phyloP scores from a whole-genome alignment of 192 early-diverging fungal species.

The Coemansia sp. region DNA sequence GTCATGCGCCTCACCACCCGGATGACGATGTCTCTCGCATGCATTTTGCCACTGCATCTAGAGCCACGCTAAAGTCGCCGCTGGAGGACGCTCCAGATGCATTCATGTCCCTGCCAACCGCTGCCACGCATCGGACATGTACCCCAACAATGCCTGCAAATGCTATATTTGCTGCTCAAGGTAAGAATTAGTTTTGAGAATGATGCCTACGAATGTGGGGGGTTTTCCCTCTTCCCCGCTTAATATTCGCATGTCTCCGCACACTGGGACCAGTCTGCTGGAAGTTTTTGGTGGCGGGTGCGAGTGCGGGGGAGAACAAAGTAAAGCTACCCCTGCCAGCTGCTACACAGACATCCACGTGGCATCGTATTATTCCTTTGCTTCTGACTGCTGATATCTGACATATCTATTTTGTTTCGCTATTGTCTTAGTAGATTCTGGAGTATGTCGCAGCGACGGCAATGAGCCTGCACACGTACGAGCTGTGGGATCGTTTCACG shows the following conservation, averaged over 20 bases:
- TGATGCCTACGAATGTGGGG: neutral
- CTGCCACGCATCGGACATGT: slow-evolving; percentile 19
- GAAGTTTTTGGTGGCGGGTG: slow-evolving; percentile 2
- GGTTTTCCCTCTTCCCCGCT: neutral
- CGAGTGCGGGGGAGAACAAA: neutral
- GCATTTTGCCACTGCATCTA: slow-evolving; percentile 31
- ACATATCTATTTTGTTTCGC: neutral
- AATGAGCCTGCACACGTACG: neutral
- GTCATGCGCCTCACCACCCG: neutral
- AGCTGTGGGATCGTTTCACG: neutral
- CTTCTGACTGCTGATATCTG: slow-evolving; percentile 3
- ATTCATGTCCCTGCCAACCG: slow-evolving; percentile 37
- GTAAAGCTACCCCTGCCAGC: neutral
- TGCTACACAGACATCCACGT: neutral
- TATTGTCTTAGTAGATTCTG: slow-evolving; percentile 7
- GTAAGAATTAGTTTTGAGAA: slow-evolving; percentile 14
- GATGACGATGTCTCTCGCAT: slow-evolving; percentile 12
- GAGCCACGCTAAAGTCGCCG: slow-evolving; percentile 13
- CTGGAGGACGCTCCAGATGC: slow-evolving; percentile 13
- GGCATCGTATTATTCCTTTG: neutral
- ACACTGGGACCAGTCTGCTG: neutral
- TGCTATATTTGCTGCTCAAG: slow-evolving; percentile 25
- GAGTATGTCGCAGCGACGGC: neutral
- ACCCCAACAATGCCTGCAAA: slow-evolving; percentile 18
- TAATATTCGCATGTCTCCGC: neutral